Base-by-base conservation (phyloP, 306 rosid genomes). In the Sophora flavescens region DNA sequence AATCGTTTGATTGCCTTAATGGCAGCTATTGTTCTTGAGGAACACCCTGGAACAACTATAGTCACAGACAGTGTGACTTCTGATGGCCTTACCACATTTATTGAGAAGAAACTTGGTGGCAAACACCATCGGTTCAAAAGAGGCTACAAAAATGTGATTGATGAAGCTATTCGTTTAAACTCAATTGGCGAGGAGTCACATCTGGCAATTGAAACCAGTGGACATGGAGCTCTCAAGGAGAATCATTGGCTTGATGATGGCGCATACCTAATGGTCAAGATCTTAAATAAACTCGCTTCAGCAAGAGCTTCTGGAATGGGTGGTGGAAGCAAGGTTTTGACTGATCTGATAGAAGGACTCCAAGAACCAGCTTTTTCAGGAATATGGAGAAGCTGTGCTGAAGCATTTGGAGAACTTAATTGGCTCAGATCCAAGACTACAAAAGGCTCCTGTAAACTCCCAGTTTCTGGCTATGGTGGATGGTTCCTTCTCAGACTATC, bases 211-310 rank as follows among this genome's bases (percentile, higher is more conserved):
- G 98, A 94, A 85, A 94, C 98, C 61, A 94, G 98, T 84, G 98
- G 98, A 33, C 98, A 92, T 80, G 98, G 98, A 79, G 98, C 98
- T 81, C 96, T 94, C 45, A 94, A 92, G 91, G 98, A 94, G 90
- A 94, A 94, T 77, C 89, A 86, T 78, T 94, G 98, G 98, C 97
- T 94, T 78, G 98, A 94, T 52, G 97, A 94, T 80, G 98, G 98
- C 38, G 98, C 98, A 63, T 94, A 92, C 86, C 86, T 88, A 87
- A 94, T 94, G 97, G 97, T 95, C 69, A 95, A 92, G 91, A 88
- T 90, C 82, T 87, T 95, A 82, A 95, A 92, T 75, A 95, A 92
- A 81, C 97, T 95, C 76, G 97, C 97, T 68, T 86, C 96, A 32
- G 89, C 97, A 13, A 84, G 98, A 83, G 93, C 97, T 86, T 89